A percentile compares a stretch with the other conserved stretches of the same genome.
These are phyloP conservation scores for Cinchona pubescens DNA, from an alignment of 257 asterid species.

Conservation along the genomic window DNA sequence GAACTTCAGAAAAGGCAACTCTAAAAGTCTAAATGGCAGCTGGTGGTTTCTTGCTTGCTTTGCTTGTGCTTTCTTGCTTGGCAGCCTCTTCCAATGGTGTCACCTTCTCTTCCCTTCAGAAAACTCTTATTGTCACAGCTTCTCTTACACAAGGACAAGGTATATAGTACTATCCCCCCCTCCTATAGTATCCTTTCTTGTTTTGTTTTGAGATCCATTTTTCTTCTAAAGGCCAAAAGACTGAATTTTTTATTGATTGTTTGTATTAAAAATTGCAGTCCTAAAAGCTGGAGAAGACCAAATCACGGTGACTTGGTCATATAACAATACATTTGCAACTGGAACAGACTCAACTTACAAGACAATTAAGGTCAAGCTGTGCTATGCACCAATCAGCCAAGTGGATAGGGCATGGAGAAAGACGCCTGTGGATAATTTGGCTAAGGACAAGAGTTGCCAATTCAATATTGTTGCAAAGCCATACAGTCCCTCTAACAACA, in stretches of 20 bases:
- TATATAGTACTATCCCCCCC: slow-evolving; percentile 6
- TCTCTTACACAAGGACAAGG: slow-evolving; percentile 36
- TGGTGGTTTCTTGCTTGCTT: slow-evolving; percentile 12
- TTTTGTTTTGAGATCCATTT: neutral
- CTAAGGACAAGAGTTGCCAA: slow-evolving; percentile 72
- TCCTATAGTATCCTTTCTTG: neutral
- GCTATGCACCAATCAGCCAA: slow-evolving; percentile 79
- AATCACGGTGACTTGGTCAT: slow-evolving; percentile 48
- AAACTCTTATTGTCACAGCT: slow-evolving; percentile 31
- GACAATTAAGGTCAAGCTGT: slow-evolving; percentile 43
- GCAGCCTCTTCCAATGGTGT: slow-evolving; percentile 24
- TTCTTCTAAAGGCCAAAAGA: neutral
- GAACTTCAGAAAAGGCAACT: neutral
- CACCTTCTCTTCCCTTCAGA: slow-evolving; percentile 34
- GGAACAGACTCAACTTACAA: slow-evolving; percentile 47
- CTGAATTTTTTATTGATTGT: neutral
- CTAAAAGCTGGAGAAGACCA: slow-evolving; percentile 49
- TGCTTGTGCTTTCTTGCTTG: slow-evolving; percentile 26
- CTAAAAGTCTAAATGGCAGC: slow-evolving; percentile 13
- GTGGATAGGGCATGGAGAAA: slow-evolving; percentile 72
- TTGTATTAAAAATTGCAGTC: slow-evolving; percentile 27
- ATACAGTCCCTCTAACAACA: slow-evolving; percentile 33
- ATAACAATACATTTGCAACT: slow-evolving; percentile 28
- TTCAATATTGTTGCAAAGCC: slow-evolving; percentile 43
- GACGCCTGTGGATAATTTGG: slow-evolving; percentile 42